These are phyloP conservation scores for Papiliotrema nemorosa DNA, from an alignment of 1,284 basidiomycete genomes.

Conservation along the genomic window DNA sequence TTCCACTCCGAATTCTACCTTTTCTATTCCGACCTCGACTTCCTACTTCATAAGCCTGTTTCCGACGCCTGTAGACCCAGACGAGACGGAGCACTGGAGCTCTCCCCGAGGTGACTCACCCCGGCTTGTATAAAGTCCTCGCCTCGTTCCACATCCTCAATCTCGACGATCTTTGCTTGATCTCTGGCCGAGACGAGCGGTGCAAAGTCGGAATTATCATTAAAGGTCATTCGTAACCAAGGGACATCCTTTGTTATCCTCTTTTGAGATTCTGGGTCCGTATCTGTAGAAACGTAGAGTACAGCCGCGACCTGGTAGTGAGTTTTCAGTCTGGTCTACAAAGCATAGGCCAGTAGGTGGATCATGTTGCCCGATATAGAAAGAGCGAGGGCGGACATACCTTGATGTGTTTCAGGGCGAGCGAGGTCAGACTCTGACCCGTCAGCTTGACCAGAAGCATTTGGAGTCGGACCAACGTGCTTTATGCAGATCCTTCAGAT, in stretches of 20 bases:
- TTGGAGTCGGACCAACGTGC: constrained; percentile 10
- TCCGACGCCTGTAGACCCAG: constrained; percentile 1
- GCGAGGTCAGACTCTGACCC: constrained; percentile 31
- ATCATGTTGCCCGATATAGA: background rate
- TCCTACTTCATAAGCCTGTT: constrained; percentile 21
- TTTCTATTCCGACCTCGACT: constrained; percentile 40
- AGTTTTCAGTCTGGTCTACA: background rate
- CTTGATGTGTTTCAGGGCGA: constrained; percentile 26
- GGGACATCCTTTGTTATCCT: constrained; percentile 37
- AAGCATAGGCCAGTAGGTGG: no score
- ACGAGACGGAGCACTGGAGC: background rate
- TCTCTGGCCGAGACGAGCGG: constrained; percentile 27
- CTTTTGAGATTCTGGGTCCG: constrained; percentile 25
- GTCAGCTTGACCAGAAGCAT: background rate
- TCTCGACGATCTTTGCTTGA: constrained; percentile 23
- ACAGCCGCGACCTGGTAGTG: constrained; percentile 26
- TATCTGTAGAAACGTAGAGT: constrained; percentile 49
- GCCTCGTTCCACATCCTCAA: constrained; percentile 44
- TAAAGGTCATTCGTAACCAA: constrained; percentile 47
- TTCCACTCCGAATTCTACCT: constrained; percentile 38
- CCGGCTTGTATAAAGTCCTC: constrained; percentile 50
- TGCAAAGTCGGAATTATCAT: constrained; percentile 50
- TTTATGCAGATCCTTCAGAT: constrained; percentile 27
- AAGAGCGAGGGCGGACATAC: no score
- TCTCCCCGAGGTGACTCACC: constrained; percentile 25